Evolutionary conservation across 1,139 yeast species (phyloP), one percentile per base, ranked within the genome.

Genomic region (Arxiozyma slooffiae): DNA sequence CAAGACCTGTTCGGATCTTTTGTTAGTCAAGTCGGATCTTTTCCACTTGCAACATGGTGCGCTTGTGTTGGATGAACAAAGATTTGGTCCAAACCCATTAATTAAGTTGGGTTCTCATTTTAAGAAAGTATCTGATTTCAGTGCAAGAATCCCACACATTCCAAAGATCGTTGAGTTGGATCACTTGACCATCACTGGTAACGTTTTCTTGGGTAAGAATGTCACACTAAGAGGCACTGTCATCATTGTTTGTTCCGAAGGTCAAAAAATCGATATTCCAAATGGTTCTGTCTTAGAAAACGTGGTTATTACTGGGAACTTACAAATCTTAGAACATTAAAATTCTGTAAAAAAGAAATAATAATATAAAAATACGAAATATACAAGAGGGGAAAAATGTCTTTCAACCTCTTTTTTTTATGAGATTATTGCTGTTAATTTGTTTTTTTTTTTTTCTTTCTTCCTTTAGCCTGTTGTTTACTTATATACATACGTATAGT

Each of bases 131-230:
- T 80, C 86, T 49, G 92, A 86, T 59, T 92, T 94, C 79, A 95
- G 83, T 71, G 71, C 80, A 56, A 84, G 96, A 72, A 85, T 94
- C 57, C 83, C 97, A 48, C 96, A 90, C 67, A 94, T 92, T 81
- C 98, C 98, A 59, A 86, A 82, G 75, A 89, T 92, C 61, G 79
- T 92, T 64, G 98, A 92, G 73, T 81, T 92, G 65, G 98, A 92
- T 69, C 98, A 92, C 70, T 81, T 92, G 67, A 92, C 98, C 51
- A 90, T 92, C 60, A 92, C 98, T 51, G 98, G 98, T 71, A 90
- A 92, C 67, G 98, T 94, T 48, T 81, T 72, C 62, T 78, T 92
- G 61, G 98, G 98, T 64, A 87, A 87, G 70, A 82, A 81, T 62
- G 95, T 94, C 59, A 83, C 87, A 50, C 79, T 92, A 66, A 92